Evolutionary conservation across 106 monocot genomes (phyloP).

Genomic region (Platanthera guangdongensis): DNA sequence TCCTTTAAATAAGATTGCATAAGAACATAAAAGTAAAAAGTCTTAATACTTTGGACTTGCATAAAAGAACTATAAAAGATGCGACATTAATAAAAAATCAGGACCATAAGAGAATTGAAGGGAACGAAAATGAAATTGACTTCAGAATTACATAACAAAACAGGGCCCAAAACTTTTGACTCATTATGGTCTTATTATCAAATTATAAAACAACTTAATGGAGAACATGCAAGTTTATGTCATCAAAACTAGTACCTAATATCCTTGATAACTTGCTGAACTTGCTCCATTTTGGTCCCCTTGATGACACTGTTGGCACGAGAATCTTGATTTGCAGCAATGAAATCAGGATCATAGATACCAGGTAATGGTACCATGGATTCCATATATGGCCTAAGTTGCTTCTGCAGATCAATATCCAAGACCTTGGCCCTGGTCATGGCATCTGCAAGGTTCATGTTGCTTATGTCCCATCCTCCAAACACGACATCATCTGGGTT

Average conservation of each 20-base stretch:
- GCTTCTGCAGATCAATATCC: constrained; percentile 97
- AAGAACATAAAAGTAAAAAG: too few species aligned
- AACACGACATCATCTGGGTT: constrained; percentile 91
- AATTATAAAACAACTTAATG: background rate
- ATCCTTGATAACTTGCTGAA: constrained; percentile 79
- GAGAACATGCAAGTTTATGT: background rate
- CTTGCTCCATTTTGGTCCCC: constrained; percentile 80
- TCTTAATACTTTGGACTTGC: too few species aligned
- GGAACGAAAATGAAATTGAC: too few species aligned
- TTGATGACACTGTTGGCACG: constrained; percentile 79
- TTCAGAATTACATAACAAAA: too few species aligned
- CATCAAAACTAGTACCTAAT: constrained; percentile 45
- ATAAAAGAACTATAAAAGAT: too few species aligned
- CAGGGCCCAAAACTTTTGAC: background rate
- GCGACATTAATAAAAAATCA: too few species aligned
- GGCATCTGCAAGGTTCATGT: constrained; percentile 87
- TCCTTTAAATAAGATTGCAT: too few species aligned
- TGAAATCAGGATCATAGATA: constrained; percentile 86
- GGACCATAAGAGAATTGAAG: too few species aligned
- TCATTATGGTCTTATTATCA: background rate
- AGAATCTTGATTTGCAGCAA: constrained; percentile 88
- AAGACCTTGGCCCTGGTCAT: constrained; percentile 94
- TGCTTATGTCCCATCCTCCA: constrained; percentile 95
- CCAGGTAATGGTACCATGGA: constrained; percentile 88
- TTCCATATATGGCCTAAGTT: constrained; percentile 96